phyloP scores from a whole-genome alignment of 2,329 filamentous ascomycete genomes.

The Cryphonectria nitschkei region DNA sequence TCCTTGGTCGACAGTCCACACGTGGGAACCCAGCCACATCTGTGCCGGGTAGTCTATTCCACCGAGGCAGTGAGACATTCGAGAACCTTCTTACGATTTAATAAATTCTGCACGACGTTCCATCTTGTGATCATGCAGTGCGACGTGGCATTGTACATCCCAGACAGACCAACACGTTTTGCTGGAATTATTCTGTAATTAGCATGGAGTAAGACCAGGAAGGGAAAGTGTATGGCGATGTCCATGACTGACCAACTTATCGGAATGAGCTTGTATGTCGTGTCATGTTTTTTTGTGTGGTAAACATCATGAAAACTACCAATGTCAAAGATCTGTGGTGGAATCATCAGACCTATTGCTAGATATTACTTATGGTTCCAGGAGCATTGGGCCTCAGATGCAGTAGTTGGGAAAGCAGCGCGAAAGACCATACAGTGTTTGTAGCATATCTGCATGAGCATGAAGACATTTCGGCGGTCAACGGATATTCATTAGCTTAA shows the following conservation, averaged over 20 bases:
- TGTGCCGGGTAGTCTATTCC: background rate
- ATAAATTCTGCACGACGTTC: too few relatives aligned
- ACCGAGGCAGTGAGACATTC: background rate
- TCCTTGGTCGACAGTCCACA: background rate
- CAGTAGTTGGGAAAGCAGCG: background rate
- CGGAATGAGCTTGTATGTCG: conserved; percentile 12
- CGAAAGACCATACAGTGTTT: background rate
- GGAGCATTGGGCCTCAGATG: background rate
- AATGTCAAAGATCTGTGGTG: background rate
- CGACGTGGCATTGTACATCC: background rate
- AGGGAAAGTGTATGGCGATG: background rate
- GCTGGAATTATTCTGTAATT: background rate
- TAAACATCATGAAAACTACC: background rate
- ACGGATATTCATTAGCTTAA: background rate
- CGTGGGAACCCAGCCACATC: background rate
- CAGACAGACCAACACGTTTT: background rate
- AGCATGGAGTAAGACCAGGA: background rate
- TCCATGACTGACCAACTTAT: background rate
- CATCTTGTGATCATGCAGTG: conserved; percentile 1
- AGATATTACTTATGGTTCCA: background rate
- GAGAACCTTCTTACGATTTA: conserved; percentile 3
- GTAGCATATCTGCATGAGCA: background rate
- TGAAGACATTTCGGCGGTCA: background rate
- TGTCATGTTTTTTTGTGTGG: background rate
- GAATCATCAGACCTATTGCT: background rate